Evolutionary conservation across 2,329 filamentous ascomycete species (phyloP).

Genomic region (Cladosporium sp.): DNA sequence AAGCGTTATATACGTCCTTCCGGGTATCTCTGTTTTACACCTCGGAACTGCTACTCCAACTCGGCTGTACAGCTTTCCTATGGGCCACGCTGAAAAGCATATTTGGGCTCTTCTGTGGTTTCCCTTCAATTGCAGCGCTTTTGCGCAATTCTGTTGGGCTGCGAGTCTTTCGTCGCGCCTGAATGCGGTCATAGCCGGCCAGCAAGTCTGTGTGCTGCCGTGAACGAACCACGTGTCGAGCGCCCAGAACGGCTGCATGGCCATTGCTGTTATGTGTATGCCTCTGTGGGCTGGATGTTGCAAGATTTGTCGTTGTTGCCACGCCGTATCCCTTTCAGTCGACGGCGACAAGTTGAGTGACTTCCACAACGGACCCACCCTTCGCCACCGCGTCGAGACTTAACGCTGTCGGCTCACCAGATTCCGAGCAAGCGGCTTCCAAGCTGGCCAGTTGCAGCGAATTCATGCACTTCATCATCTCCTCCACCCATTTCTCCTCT

Average conservation of each 20-base stretch:
- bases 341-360: conserved; percentile 20
- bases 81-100: too few relatives aligned
- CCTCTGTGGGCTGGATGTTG: conserved; percentile 2
- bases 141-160: background rate
- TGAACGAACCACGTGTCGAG: background rate
- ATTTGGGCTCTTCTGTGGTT: background rate
- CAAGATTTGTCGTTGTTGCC: background rate
- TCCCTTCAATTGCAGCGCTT: background rate
- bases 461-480: conserved; percentile 39
- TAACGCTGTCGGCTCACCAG: conserved; percentile 11
- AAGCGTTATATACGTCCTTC: background rate
- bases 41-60: background rate
- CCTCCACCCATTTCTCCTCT: conserved; percentile 40
- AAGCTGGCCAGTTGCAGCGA: conserved; percentile 20
- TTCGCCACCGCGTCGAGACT: conserved; percentile 24
- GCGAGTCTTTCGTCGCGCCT: background rate
- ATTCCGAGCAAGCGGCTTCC: conserved; percentile 5
- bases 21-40: background rate
- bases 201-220: background rate
- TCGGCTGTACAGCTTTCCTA: background rate
- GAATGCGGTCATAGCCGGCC: background rate
- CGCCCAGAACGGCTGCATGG: too few relatives aligned
- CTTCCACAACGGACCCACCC: conserved; percentile 15
- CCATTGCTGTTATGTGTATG: background rate
- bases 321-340: background rate